Base-by-base conservation (phyloP, 2,329 filamentous ascomycete species). In the Hypoxylon sp. region DNA sequence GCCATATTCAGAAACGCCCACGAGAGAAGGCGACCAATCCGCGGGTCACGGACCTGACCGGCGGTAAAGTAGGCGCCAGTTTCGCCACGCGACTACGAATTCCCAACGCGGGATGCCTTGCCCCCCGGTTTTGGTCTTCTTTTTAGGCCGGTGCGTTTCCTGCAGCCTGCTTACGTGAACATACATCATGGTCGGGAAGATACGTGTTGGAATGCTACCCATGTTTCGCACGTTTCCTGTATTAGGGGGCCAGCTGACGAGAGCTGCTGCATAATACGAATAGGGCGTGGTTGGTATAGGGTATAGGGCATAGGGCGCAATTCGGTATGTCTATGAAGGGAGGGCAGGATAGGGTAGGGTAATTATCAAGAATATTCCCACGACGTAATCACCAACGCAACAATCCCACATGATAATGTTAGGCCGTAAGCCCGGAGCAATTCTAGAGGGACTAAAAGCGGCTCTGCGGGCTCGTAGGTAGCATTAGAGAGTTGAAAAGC, bases 351-450 rank as follows among this genome's bases (percentile, higher is more conserved):
- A 50, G 44, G 46, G 46, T 42, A 11, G 44, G 46, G 46, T 50
- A 17, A 21, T 21, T 50, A 52, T 27, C 32, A n/a, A 50, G 17
- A 15, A 35, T 60, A 42, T 51, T 27, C 42, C 42, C 50, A 21
- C 58, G 39, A 54, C 50, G 62, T 62, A 54, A 54, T 59, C 59
- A 21, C 39, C 48, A 48, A 58, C 58, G 64, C 32, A 56, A 48
- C 46, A 56, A 50, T 31, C 19, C 29, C 19, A 66, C 27, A 42
- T 48, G 42, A 58, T 21, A 52, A 51, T 27, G 57, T 29, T 53
- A 62, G 57, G 56, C 27, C 64, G 65, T 67, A 68, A 73, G 69
- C 71, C 42, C 59, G 62, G 64, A 63, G 29, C 64, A 51, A 62
- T 67, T 60, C n/a, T 32, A 27, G 44, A 42, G 37, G 6, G 19